Conservation (phyloP, 805 yeast species). For the Hanseniaspora singularis region DNA sequence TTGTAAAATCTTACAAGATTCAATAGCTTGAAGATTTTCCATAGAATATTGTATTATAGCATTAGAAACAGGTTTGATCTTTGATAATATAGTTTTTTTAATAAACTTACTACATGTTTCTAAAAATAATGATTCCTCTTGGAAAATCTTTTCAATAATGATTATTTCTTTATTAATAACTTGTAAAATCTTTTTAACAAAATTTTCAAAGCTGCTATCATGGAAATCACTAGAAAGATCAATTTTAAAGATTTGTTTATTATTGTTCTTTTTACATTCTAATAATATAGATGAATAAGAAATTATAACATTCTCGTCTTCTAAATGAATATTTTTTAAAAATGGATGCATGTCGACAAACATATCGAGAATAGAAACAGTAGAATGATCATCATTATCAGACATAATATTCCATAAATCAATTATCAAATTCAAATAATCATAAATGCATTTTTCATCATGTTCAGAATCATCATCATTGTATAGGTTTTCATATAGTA, state of each 20-base stretch:
- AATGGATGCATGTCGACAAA: conserved; percentile 12
- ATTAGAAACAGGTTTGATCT: conserved; percentile 4
- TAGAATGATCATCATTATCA: too few species aligned
- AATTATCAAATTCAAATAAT: conserved; percentile 7
- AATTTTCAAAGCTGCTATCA: conserved; percentile 5
- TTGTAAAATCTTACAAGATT: not conserved
- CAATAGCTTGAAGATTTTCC: not conserved
- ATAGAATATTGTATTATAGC: not conserved
- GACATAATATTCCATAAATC: conserved; percentile 6
- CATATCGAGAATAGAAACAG: not conserved
- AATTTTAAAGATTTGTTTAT: not conserved
- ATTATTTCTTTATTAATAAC: conserved; percentile 8
- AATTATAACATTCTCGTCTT: not conserved
- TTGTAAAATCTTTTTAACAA: not conserved
- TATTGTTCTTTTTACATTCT: too few species aligned
- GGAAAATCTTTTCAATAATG: conserved; percentile 7
- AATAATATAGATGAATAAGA: not conserved
- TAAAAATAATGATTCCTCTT: not conserved
- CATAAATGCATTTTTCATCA: conserved; percentile 1
- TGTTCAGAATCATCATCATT: conserved; percentile 6
- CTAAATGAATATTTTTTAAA: not conserved
- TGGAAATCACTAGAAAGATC: not conserved
- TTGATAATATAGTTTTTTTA: not conserved
- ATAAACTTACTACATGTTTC: conserved; percentile 2
- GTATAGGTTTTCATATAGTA: conserved; percentile 9